Evolutionary conservation across 768 basidiomycete genomes (phyloP).

Genomic region (Xerocomellus intermedius): DNA sequence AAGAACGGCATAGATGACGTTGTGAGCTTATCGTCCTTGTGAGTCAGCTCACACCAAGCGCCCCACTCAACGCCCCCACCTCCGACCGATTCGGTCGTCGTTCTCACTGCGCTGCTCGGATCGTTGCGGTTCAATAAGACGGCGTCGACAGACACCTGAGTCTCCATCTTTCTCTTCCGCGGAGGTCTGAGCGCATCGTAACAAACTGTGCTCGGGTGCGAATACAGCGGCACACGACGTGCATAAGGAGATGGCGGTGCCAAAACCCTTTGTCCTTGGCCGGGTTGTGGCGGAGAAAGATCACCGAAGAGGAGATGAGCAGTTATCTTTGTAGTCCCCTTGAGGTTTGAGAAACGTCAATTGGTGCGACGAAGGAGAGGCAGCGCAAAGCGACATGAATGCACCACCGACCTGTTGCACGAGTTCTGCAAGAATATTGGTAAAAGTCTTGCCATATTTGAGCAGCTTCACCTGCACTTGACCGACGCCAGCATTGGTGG

Average conservation of each 20-base stretch:
- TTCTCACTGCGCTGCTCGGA: constrained; percentile 37
- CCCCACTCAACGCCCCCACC: constrained; percentile 59
- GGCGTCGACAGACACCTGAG: constrained; percentile 42
- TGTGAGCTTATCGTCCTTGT: constrained; percentile 47
- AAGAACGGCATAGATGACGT: constrained; percentile 53
- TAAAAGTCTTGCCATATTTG: constrained; percentile 52
- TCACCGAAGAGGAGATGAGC: constrained; percentile 57
- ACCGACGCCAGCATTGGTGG: constrained; percentile 41
- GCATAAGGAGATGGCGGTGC: constrained; percentile 56
- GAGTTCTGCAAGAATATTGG: constrained; percentile 58
- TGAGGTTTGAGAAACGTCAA: background rate
- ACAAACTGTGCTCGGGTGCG: constrained; percentile 47
- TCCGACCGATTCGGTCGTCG: constrained; percentile 41
- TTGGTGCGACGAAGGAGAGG: background rate
- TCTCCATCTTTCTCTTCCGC: constrained; percentile 38
- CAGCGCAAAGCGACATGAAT: background rate
- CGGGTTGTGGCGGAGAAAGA: constrained; percentile 36
- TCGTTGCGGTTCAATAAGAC: constrained; percentile 40
- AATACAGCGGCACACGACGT: constrained; percentile 54
- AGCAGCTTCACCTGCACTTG: constrained; percentile 47
- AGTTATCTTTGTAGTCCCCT: constrained; percentile 49
- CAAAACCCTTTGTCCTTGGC: constrained; percentile 25
- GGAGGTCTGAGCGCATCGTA: constrained; percentile 19
- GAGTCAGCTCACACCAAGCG: constrained; percentile 48
- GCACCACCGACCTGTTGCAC: constrained; percentile 48